These are phyloP conservation scores for Collybia nuda DNA, from an alignment of 768 basidiomycete genomes.

Conservation along the genomic window DNA sequence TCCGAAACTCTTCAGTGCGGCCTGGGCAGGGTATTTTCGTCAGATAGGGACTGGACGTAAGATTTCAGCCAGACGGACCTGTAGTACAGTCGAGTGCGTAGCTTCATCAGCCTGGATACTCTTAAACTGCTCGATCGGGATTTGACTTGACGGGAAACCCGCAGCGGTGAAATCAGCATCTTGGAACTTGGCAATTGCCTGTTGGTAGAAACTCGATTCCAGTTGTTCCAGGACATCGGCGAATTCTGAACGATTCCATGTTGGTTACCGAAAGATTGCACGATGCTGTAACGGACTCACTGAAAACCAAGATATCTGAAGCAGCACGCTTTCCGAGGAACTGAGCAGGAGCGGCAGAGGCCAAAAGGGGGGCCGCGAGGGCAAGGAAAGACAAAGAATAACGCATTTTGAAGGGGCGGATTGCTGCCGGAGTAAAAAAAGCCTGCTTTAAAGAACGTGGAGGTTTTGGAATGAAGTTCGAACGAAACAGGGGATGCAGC, in stretches of 20 bases:
- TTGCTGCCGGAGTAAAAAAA: slow-evolving; percentile 30
- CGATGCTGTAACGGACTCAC: slow-evolving; percentile 39
- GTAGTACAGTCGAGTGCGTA: slow-evolving; percentile 54
- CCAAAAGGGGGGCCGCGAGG: slow-evolving; percentile 42
- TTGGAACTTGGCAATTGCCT: slow-evolving; percentile 67
- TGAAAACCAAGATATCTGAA: slow-evolving; percentile 55
- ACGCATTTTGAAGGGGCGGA: slow-evolving; percentile 42
- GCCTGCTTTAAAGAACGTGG: slow-evolving; percentile 44
- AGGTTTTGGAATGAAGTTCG: slow-evolving; percentile 31
- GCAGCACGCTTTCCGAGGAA: slow-evolving; percentile 39
- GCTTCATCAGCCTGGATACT: slow-evolving; percentile 62
- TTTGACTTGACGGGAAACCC: slow-evolving; percentile 55
- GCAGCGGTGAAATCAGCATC: slow-evolving; percentile 61
- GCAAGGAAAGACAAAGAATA: slow-evolving; percentile 42
- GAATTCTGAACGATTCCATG: slow-evolving; percentile 50
- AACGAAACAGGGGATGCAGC: slow-evolving; percentile 59
- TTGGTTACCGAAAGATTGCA: not conserved
- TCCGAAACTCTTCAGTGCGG: slow-evolving; percentile 54
- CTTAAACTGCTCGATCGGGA: slow-evolving; percentile 62
- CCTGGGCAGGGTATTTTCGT: slow-evolving; percentile 12
- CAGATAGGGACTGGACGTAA: no score
- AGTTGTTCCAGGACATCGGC: slow-evolving; percentile 75
- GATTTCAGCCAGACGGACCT: slow-evolving; percentile 14
- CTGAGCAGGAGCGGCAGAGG: slow-evolving; percentile 49
- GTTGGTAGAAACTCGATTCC: slow-evolving; percentile 66